Evolutionary conservation across 257 asterid species (phyloP).

Genomic region (Nicotiana obtusifolia): DNA sequence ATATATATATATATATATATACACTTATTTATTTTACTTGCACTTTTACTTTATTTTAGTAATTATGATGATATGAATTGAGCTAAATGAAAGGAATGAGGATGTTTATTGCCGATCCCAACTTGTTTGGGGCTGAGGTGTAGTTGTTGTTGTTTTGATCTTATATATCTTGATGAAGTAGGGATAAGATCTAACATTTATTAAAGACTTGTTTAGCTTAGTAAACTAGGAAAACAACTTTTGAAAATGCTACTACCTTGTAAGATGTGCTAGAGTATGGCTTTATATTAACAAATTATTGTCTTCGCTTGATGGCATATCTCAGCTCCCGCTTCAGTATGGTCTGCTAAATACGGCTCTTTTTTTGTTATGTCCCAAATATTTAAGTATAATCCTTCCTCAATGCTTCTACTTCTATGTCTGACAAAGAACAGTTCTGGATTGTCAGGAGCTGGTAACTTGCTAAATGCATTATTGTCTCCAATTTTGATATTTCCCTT

Average conservation of each 20-base stretch:
- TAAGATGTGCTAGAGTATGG: background rate
- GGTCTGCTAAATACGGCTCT: background rate
- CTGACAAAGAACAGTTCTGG: slow-evolving; percentile 7
- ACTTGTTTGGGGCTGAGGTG: too few species aligned
- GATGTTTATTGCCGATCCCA: too few species aligned
- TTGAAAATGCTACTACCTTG: background rate
- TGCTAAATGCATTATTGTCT: slow-evolving; percentile 67
- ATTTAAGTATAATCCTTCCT: background rate
- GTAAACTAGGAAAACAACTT: background rate
- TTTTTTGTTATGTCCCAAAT: background rate
- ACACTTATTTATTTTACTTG: too few species aligned
- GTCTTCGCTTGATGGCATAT: background rate
- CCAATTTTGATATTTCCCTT: slow-evolving; percentile 60
- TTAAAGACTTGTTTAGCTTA: background rate
- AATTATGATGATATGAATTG: too few species aligned
- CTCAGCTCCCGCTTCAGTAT: background rate
- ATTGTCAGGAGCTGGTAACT: slow-evolving; percentile 75
- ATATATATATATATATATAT: too few species aligned
- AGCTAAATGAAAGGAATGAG: too few species aligned
- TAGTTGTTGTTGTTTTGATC: background rate
- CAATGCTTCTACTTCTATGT: background rate
- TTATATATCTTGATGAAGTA: background rate
- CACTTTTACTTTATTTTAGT: too few species aligned
- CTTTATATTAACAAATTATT: background rate
- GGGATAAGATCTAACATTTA: background rate